Evolutionary conservation across 805 yeast genomes (phyloP).

Genomic region (Kuraishia molischiana): DNA sequence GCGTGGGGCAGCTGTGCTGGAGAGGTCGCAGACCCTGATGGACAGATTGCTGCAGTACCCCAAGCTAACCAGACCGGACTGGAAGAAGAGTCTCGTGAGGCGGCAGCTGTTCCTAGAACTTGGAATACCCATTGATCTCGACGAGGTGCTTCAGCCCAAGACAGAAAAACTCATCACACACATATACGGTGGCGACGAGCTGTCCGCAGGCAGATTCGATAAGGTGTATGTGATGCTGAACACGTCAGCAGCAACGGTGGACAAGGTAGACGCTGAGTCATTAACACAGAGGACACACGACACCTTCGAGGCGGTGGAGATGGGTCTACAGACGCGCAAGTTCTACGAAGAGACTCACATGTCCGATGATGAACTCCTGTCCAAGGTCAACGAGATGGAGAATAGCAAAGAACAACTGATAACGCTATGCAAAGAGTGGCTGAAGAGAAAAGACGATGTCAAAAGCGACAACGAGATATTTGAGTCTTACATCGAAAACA

Average conservation of each 20-base stretch:
- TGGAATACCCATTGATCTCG: constrained; percentile 67
- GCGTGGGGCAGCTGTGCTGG: background rate
- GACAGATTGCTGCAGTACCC: constrained; percentile 17
- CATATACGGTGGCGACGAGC: constrained; percentile 6
- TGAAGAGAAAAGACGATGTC: constrained; percentile 34
- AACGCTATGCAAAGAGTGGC: constrained; percentile 32
- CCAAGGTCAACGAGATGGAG: constrained; percentile 26
- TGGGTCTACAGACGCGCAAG: constrained; percentile 15
- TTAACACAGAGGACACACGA: constrained; percentile 13
- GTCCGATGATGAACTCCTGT: constrained; percentile 24
- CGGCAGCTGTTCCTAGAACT: constrained; percentile 52
- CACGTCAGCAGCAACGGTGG: background rate
- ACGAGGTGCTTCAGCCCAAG: constrained; percentile 32
- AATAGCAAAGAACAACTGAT: constrained; percentile 27
- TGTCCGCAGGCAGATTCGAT: background rate
- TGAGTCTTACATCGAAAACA: constrained; percentile 80
- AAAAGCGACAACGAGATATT: constrained; percentile 63
- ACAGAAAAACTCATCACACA: constrained; percentile 4
- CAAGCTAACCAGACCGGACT: constrained; percentile 47
- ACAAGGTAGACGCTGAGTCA: constrained; percentile 16
- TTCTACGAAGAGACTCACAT: constrained; percentile 16
- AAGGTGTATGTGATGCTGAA: background rate
- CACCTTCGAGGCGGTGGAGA: constrained; percentile 11
- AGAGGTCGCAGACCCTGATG: constrained; percentile 4
- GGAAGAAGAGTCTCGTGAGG: constrained; percentile 61